Evolutionary conservation across 176 grass and related monocot genomes (phyloP).

Genomic region (Hordeum marinum): DNA sequence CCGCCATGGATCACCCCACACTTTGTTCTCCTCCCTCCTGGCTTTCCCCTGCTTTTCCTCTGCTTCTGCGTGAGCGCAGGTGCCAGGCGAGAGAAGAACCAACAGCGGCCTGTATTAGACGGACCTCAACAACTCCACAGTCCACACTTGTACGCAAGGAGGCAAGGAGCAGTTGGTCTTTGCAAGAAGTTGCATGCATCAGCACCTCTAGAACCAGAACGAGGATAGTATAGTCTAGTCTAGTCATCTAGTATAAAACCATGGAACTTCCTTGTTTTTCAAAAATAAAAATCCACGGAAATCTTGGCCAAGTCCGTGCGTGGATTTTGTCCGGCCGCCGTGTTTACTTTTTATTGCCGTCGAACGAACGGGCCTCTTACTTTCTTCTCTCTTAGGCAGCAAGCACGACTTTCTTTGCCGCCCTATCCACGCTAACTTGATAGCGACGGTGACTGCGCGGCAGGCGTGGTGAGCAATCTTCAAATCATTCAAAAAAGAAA

Average conservation of each 20-base stretch:
- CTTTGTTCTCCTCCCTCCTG: not conserved
- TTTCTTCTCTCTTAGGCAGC: not conserved
- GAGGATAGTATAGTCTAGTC: too few relatives aligned
- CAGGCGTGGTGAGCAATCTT: too few relatives aligned
- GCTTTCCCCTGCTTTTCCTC: not conserved
- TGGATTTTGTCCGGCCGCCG: constrained; percentile 25
- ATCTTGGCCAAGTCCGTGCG: constrained; percentile 21
- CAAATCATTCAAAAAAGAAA: not conserved
- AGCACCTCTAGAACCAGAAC: constrained; percentile 14
- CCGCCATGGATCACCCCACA: constrained; percentile 29
- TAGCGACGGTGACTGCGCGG: not conserved
- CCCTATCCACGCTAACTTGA: constrained; percentile 13
- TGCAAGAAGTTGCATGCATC: not conserved
- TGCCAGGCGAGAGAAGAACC: not conserved
- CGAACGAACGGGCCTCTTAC: not conserved
- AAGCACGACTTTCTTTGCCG: constrained; percentile 12
- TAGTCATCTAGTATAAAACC: not conserved
- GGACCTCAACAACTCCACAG: not conserved
- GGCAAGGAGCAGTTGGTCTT: not conserved
- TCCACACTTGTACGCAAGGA: not conserved
- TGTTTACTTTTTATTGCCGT: constrained; percentile 24
- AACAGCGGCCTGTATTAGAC: not conserved
- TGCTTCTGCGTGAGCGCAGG: not conserved
- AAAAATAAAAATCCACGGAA: not conserved
- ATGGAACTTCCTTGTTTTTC: too few relatives aligned